These are phyloP conservation scores for Lasiodiplodia theobromae DNA, from an alignment of 2,329 filamentous ascomycete genomes.

Conservation along the genomic window DNA sequence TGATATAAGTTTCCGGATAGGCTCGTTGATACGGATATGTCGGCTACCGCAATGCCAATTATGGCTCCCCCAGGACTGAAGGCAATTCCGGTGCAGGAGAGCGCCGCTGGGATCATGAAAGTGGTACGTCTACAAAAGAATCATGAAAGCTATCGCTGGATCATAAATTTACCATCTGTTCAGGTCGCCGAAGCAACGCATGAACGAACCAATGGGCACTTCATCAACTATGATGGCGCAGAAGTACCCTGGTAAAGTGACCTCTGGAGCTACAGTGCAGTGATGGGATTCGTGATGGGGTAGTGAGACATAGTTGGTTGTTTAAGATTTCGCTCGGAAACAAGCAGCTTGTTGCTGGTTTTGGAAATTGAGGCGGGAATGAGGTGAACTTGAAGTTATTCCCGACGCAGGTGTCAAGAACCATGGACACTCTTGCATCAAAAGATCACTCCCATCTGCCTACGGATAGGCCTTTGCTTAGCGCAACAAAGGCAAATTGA, in stretches of 20 bases:
- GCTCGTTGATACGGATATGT: conserved; percentile 7
- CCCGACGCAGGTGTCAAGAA: no score
- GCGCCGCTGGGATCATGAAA: background rate
- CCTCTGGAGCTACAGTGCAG: no score
- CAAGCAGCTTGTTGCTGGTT: no score
- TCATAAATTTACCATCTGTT: background rate
- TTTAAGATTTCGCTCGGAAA: no score
- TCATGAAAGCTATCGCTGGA: background rate
- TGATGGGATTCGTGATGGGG: no score
- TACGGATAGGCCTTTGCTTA: no score
- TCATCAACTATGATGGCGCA: background rate
- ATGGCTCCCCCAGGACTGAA: background rate
- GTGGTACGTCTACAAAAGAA: background rate
- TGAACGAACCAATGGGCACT: background rate
- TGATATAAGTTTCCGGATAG: background rate
- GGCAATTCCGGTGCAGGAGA: background rate
- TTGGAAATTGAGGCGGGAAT: no score
- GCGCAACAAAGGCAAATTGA: no score
- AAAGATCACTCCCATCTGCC: no score
- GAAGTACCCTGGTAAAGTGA: background rate
- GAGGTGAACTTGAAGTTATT: no score
- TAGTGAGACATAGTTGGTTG: no score
- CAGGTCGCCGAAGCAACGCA: background rate
- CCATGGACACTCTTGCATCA: no score
- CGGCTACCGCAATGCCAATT: background rate